Evolutionary conservation across 2,329 filamentous ascomycete genomes (phyloP).

Genomic region (Neopestalotiopsis rosae): DNA sequence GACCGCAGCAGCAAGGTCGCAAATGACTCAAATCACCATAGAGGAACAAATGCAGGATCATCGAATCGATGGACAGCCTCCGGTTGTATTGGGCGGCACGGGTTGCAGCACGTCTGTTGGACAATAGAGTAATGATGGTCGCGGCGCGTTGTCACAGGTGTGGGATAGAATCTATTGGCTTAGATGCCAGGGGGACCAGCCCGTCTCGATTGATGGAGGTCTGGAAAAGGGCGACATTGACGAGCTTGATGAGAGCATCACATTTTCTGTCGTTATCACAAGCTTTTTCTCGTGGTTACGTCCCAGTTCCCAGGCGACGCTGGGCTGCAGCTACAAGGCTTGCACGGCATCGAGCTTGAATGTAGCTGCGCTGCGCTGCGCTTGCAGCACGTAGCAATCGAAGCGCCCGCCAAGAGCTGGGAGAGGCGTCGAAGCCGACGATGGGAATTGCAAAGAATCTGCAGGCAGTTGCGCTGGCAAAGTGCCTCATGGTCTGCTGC

Average conservation of each 20-base stretch:
- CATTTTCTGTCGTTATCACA: background rate
- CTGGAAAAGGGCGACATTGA: background rate
- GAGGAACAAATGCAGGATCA: background rate
- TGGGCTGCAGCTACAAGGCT: conserved; percentile 10
- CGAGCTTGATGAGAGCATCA: background rate
- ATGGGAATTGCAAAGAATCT: conserved; percentile 3
- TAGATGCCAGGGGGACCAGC: background rate
- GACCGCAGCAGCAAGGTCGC: background rate
- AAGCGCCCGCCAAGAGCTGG: background rate
- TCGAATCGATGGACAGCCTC: background rate
- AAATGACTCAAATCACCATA: background rate
- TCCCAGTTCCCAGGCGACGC: background rate
- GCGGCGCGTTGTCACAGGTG: background rate
- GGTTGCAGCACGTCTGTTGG: background rate
- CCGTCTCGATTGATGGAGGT: background rate
- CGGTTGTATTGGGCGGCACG: background rate
- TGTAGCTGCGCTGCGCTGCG: background rate
- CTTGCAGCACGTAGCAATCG: conserved; percentile 1
- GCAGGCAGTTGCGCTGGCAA: background rate
- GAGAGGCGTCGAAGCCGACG: background rate
- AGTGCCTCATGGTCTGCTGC: background rate
- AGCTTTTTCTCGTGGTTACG: background rate
- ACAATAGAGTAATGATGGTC: background rate
- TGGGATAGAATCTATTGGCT: background rate
- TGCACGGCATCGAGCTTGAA: conserved; percentile 6